Conservation (phyloP, 768 basidiomycete species). For the Mycena metata region DNA sequence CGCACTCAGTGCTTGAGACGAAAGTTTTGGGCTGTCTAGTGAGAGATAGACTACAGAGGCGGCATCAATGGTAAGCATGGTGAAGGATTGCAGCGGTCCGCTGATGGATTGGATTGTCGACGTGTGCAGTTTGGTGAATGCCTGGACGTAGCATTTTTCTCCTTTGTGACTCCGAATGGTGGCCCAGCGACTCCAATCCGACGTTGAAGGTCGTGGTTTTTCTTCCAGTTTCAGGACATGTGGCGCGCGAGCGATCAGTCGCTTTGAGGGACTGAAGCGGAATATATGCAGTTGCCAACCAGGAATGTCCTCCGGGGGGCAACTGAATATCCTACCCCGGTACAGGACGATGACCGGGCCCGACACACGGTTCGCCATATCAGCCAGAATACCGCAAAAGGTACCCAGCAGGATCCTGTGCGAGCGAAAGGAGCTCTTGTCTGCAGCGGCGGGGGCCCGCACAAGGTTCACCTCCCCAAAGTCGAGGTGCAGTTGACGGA, state of each 20-base stretch:
- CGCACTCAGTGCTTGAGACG: too few relatives aligned
- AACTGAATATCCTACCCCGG: neutral
- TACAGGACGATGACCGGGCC: neutral
- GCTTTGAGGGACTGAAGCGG: neutral
- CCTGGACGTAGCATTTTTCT: neutral
- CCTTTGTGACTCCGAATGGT: neutral
- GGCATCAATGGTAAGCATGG: neutral
- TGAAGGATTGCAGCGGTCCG: neutral
- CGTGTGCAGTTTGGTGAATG: too few relatives aligned
- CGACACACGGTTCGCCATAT: neutral
- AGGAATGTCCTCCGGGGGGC: neutral
- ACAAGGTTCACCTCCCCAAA: too few relatives aligned
- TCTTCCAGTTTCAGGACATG: neutral
- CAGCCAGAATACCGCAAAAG: neutral
- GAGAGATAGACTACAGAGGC: neutral
- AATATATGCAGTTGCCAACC: neutral
- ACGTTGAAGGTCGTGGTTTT: too few relatives aligned
- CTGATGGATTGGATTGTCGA: neutral
- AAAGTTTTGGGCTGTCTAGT: neutral
- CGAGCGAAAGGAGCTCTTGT: neutral
- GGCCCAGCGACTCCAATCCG: too few relatives aligned
- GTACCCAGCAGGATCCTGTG: neutral
- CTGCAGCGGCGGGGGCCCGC: too few relatives aligned
- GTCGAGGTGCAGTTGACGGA: neutral
- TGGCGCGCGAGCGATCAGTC: neutral